Percentiles rank a stretch among this genome's conserved stretches.
Evolutionary conservation across 257 asterid species (phyloP).

Genomic region (Ocimum tenuiflorum): DNA sequence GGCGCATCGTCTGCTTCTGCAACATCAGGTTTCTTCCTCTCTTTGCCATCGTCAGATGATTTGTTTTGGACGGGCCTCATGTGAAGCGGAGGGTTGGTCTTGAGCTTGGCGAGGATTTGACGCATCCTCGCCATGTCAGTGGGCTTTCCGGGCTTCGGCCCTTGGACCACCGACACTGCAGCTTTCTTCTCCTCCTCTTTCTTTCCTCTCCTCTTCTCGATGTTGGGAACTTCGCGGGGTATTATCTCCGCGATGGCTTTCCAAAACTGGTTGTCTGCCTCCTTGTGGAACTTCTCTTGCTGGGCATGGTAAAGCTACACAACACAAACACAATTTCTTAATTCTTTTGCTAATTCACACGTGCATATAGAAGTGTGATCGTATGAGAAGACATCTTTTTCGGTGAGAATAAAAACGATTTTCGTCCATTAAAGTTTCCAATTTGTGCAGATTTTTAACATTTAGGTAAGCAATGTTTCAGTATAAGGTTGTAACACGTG

Average conservation of each 20-base stretch:
- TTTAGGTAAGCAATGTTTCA: no score
- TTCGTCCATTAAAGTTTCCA: no score
- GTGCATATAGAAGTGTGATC: no score
- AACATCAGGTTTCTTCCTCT: constrained; percentile 25
- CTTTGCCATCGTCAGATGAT: constrained; percentile 15
- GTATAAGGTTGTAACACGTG: no score
- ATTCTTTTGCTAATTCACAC: no score
- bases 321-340: not conserved
- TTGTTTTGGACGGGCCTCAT: constrained; percentile 53
- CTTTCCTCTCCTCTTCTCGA: constrained; percentile 76
- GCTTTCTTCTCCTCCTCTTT: constrained; percentile 70
- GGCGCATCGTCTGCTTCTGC: constrained; percentile 21
- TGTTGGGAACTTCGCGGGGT: constrained; percentile 76
- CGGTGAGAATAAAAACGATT: no score
- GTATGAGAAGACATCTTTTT: no score
- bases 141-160: constrained; percentile 95
- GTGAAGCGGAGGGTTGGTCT: constrained; percentile 80
- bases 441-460: no score
- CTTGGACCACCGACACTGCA: constrained; percentile 63
- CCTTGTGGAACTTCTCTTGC: constrained; percentile 92
- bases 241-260: constrained; percentile 78
- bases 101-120: constrained; percentile 67
- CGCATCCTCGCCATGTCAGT: constrained; percentile 88
- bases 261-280: constrained; percentile 79
- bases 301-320: constrained; percentile 55